A percentile compares a stretch with the other conserved stretches of the same genome.
Conservation (phyloP, 805 yeast species). For the Torulaspora gathmanii region DNA sequence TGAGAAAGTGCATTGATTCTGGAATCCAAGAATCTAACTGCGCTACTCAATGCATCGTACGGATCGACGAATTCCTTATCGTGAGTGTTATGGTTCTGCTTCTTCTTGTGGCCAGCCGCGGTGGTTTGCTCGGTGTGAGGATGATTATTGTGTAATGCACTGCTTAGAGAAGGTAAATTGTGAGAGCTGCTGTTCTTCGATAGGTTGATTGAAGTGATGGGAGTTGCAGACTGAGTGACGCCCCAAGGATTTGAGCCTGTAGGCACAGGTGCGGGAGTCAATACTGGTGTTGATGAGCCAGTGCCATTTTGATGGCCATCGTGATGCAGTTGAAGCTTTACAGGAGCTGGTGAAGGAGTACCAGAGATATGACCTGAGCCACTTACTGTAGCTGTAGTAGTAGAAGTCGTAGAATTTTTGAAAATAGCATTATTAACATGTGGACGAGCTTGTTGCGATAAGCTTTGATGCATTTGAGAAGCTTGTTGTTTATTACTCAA, state of each 20-base stretch:
- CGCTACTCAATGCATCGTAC: slow-evolving; percentile 44
- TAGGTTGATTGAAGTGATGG: slow-evolving; percentile 24
- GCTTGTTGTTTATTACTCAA: slow-evolving; percentile 35
- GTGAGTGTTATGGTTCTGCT: slow-evolving; percentile 33
- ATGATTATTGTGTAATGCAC: slow-evolving; percentile 23
- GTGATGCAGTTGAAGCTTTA: slow-evolving; percentile 28
- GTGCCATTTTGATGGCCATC: slow-evolving; percentile 17
- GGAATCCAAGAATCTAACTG: slow-evolving; percentile 46
- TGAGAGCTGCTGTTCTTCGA: slow-evolving; percentile 25
- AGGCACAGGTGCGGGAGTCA: slow-evolving; percentile 35
- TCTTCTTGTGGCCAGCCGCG: slow-evolving; percentile 30
- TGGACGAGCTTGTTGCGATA: slow-evolving; percentile 8
- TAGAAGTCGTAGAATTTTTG: slow-evolving; percentile 14
- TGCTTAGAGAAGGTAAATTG: slow-evolving; percentile 31
- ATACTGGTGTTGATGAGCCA: slow-evolving; percentile 24
- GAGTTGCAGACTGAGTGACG: slow-evolving; percentile 30
- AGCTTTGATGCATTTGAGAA: slow-evolving; percentile 14
- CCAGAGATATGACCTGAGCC: slow-evolving; percentile 16
- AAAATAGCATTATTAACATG: slow-evolving; percentile 10
- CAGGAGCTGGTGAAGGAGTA: slow-evolving; percentile 32
- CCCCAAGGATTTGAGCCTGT: slow-evolving; percentile 37
- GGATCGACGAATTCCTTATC: slow-evolving; percentile 41
- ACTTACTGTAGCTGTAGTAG: slow-evolving; percentile 9
- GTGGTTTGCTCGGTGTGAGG: slow-evolving; percentile 16
- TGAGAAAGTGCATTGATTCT: slow-evolving; percentile 41